A percentile compares a stretch with the other conserved stretches of the same genome.
Evolutionary conservation across 257 asterid species (phyloP).

Genomic region (Parsonsia alboflavescens): DNA sequence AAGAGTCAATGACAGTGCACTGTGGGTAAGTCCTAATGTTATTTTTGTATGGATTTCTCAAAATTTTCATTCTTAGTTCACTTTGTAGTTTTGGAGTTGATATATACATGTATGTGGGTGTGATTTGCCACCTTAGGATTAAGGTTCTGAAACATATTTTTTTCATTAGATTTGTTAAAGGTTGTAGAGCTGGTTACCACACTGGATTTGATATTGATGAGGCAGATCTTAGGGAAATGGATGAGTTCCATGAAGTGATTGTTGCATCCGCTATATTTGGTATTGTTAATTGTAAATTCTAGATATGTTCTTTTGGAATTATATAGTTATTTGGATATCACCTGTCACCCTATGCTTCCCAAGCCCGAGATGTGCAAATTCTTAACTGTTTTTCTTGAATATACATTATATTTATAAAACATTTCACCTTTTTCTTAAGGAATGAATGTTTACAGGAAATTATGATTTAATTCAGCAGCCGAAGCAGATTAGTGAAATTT

Average conservation of each 20-base stretch:
- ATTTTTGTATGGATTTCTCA: conserved; percentile 5
- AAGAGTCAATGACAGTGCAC: conserved; percentile 83
- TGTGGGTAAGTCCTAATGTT: conserved; percentile 69
- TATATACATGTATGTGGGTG: neutral
- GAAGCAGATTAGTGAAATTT: conserved; percentile 49
- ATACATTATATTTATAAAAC: neutral
- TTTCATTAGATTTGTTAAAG: conserved; percentile 70
- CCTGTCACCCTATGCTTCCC: neutral
- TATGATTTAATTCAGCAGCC: conserved; percentile 90
- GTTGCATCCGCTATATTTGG: conserved; percentile 99
- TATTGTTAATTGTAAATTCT: conserved; percentile 33
- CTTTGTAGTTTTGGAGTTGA: neutral
- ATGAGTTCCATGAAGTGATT: conserved; percentile 68
- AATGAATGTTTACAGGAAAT: conserved; percentile 51
- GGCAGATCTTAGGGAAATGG: conserved; percentile 66
- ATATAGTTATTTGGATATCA: neutral
- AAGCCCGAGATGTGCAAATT: neutral
- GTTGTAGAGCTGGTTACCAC: conserved; percentile 77
- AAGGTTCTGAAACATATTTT: conserved; percentile 14
- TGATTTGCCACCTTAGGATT: conserved; percentile 10
- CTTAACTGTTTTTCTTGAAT: neutral
- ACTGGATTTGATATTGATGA: conserved; percentile 86
- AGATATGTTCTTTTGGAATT: conserved; percentile 6
- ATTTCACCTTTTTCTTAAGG: conserved; percentile 1
- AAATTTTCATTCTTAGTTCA: neutral